Percentiles rank a stretch among this genome's conserved stretches.
phyloP scores from a whole-genome alignment of 305 asterid species.

The Solanum hybrid region DNA sequence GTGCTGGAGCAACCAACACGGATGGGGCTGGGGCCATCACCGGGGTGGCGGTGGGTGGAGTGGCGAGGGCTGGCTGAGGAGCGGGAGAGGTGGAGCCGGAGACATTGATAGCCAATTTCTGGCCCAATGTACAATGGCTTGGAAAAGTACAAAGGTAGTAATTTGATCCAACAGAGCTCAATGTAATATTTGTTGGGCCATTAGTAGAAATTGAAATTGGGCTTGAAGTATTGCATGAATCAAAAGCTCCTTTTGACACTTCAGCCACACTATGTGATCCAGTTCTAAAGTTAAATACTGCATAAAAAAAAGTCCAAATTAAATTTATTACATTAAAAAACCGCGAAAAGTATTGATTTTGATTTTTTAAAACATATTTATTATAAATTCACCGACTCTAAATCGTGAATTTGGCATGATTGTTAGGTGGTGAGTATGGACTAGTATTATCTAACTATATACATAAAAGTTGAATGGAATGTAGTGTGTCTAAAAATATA shows the following conservation, averaged over 20 bases:
- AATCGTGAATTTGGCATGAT: neutral
- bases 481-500: neutral
- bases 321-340: neutral
- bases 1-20: constrained; percentile 9
- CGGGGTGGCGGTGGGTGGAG: constrained; percentile 7
- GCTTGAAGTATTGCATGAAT: constrained; percentile 31
- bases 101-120: constrained; percentile 50
- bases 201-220: constrained; percentile 27
- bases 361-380: neutral
- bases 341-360: neutral
- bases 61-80: constrained; percentile 22
- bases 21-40: constrained; percentile 21
- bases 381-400: neutral
- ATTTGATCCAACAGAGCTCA: constrained; percentile 37
- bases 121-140: constrained; percentile 37
- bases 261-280: constrained; percentile 34
- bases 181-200: constrained; percentile 33
- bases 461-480: neutral
- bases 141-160: constrained; percentile 36
- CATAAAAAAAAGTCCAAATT: neutral
- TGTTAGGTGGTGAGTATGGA: neutral
- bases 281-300: constrained; percentile 34
- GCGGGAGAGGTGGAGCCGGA: constrained; percentile 25
- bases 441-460: neutral
- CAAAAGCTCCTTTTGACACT: constrained; percentile 31